phyloP scores from a whole-genome alignment of 345 rosid genomes.

The Trapa bicornis region DNA sequence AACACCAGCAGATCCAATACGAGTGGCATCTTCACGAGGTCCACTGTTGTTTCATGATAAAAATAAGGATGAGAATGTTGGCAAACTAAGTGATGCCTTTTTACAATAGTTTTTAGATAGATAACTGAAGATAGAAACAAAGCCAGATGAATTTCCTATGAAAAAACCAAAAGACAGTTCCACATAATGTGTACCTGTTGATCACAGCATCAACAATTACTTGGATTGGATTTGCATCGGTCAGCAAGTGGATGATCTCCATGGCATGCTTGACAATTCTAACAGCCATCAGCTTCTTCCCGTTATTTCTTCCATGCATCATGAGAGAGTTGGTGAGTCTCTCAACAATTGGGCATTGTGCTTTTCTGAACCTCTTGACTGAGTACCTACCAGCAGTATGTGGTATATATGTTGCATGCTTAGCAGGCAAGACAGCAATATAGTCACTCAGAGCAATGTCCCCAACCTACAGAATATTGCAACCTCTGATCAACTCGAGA shows the following conservation, averaged over 20 bases:
- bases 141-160: too few species aligned
- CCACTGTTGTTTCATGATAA: slow-evolving; percentile 34
- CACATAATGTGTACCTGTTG: slow-evolving; percentile 44
- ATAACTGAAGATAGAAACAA: too few species aligned
- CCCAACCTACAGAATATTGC: slow-evolving; percentile 29
- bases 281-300: slow-evolving; percentile 85
- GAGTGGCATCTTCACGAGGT: slow-evolving; percentile 92
- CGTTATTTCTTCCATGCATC: slow-evolving; percentile 95
- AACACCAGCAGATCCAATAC: slow-evolving; percentile 98
- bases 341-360: slow-evolving; percentile 92
- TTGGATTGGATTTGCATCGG: slow-evolving; percentile 83
- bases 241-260: slow-evolving; percentile 79
- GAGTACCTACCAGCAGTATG: slow-evolving; percentile 97
- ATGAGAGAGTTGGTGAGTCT: slow-evolving; percentile 87
- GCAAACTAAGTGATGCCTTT: too few species aligned
- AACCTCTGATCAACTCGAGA: neutral
- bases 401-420: slow-evolving; percentile 81
- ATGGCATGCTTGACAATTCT: slow-evolving; percentile 77
- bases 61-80: neutral
- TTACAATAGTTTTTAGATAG: too few species aligned
- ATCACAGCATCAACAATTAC: slow-evolving; percentile 78
- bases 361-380: slow-evolving; percentile 85
- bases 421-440: slow-evolving; percentile 56
- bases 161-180: neutral
- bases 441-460: slow-evolving; percentile 67